A percentile compares a stretch with the other conserved stretches of the same genome.
phyloP scores from a whole-genome alignment of 768 basidiomycete species.

The Russula griseocarnosa region DNA sequence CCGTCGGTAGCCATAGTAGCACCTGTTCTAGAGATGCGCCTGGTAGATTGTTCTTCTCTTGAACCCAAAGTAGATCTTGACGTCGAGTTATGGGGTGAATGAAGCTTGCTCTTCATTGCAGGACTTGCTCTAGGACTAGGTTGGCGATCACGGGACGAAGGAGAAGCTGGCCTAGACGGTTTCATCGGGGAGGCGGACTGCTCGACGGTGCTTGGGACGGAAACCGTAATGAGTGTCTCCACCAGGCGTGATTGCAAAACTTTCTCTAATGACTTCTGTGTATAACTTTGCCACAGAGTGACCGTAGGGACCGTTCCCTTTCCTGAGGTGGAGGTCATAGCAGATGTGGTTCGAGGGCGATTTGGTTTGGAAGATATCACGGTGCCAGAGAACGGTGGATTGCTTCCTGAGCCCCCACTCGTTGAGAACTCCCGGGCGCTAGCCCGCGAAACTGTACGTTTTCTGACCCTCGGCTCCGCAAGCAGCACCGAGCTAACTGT shows the following conservation, averaged over 20 bases:
- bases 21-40: conserved; percentile 8
- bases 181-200: neutral
- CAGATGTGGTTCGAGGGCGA: conserved; percentile 21
- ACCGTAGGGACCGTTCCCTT: conserved; percentile 30
- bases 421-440: conserved; percentile 34
- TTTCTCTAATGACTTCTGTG: conserved; percentile 65
- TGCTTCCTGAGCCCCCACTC: conserved; percentile 13
- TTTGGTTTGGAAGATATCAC: neutral
- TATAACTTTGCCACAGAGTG: conserved; percentile 51
- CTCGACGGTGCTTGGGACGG: conserved; percentile 33
- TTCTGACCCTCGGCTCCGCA: conserved; percentile 40
- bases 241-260: conserved; percentile 69
- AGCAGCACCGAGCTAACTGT: conserved; percentile 32
- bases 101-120: conserved; percentile 12
- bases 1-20: neutral
- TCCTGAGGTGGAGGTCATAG: conserved; percentile 17
- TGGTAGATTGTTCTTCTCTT: conserved; percentile 13
- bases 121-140: conserved; percentile 16
- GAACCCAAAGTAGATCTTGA: neutral
- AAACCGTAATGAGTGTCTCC: conserved; percentile 68
- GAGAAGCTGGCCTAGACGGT: conserved; percentile 3
- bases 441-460: conserved; percentile 35
- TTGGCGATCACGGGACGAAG: conserved; percentile 5
- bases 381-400: conserved; percentile 19
- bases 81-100: neutral